A percentile compares a stretch with the other conserved stretches of the same genome.
These are phyloP conservation scores for Camellia sinensis DNA, from an alignment of 148 eudicot species.

Conservation along the genomic window DNA sequence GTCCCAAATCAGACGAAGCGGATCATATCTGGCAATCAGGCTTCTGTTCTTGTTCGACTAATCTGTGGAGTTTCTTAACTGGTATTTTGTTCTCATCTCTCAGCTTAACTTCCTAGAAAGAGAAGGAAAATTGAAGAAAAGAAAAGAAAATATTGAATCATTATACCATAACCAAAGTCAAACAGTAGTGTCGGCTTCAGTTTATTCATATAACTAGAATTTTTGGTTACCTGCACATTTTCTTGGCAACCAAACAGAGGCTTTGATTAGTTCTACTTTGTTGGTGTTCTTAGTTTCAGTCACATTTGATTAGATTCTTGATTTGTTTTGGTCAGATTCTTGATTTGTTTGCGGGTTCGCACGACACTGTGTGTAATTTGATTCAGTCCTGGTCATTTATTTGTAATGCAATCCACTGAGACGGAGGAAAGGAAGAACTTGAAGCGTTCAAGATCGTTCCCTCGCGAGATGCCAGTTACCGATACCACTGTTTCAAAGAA, in stretches of 20 bases:
- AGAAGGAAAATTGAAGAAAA: background rate
- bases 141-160: background rate
- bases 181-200: background rate
- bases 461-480: constrained; percentile 62
- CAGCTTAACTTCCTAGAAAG: background rate
- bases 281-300: background rate
- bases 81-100: constrained; percentile 1
- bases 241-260: background rate
- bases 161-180: background rate
- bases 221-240: background rate
- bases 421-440: constrained; percentile 41
- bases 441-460: constrained; percentile 52
- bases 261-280: background rate
- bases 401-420: constrained; percentile 73
- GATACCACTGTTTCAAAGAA: constrained; percentile 37
- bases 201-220: background rate
- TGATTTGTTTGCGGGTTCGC: constrained; percentile 8
- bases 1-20: background rate
- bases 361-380: constrained; percentile 19
- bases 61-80: background rate
- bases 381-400: constrained; percentile 17
- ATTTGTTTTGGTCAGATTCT: constrained; percentile 2
- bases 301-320: constrained; percentile 4
- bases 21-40: background rate
- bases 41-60: background rate